Evolutionary conservation across 139 green algal species (phyloP).

Genomic region (Gonium pectorale): DNA sequence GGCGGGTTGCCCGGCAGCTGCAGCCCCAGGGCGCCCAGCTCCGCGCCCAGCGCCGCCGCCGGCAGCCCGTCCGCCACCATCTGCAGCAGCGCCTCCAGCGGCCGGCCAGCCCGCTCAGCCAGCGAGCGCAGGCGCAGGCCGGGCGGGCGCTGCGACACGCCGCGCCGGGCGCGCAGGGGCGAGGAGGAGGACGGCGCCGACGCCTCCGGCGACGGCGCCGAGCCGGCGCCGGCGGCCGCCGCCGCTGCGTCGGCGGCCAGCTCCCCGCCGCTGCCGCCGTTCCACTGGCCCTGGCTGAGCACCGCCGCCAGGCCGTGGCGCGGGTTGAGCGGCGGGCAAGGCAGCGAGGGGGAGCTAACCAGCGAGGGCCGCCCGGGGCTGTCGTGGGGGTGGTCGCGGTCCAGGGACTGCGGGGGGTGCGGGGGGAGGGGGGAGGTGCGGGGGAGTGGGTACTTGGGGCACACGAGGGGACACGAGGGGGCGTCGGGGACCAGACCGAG

Average conservation of each 20-base stretch:
- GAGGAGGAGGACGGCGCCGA: background rate
- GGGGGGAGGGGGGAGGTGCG: background rate
- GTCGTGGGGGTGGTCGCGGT: background rate
- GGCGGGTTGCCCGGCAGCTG: background rate
- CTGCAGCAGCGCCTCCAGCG: conserved; percentile 36
- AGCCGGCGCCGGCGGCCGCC: too few relatives aligned
- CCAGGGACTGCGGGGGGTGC: background rate
- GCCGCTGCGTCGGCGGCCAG: background rate
- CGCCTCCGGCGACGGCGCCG: too few relatives aligned
- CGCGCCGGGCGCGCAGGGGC: background rate
- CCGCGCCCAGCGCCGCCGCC: background rate
- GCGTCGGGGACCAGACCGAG: too few relatives aligned
- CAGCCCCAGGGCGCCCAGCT: conserved; percentile 19
- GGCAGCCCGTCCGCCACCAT: conserved; percentile 30
- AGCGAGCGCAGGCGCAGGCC: conserved; percentile 11
- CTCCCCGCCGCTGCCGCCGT: background rate
- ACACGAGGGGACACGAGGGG: too few relatives aligned
- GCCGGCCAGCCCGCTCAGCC: conserved; percentile 17
- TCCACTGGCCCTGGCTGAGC: background rate
- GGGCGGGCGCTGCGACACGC: background rate
- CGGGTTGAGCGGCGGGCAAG: background rate
- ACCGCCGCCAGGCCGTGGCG: too few relatives aligned
- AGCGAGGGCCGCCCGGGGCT: background rate
- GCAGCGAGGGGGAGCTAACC: background rate
- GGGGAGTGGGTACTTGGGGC: too few relatives aligned